These are phyloP conservation scores for Sclerotinia glacialis DNA, from an alignment of 2,329 filamentous ascomycete genomes.

Conservation along the genomic window DNA sequence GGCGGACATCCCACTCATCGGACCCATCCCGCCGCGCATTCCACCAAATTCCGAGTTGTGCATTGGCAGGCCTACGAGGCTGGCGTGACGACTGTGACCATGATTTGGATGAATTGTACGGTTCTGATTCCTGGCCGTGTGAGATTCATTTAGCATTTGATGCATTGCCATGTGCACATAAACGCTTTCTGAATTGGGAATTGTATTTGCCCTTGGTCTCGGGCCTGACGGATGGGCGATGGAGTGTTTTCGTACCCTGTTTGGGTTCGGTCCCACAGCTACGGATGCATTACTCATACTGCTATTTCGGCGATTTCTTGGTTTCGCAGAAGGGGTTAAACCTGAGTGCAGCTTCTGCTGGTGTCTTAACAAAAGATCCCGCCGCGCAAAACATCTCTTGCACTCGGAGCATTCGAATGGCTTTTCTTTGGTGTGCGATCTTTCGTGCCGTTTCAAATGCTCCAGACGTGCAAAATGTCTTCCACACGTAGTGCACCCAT, in stretches of 20 bases:
- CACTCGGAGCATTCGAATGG: constrained; percentile 97
- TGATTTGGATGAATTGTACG: constrained; percentile 2
- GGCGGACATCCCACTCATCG: constrained; percentile 60
- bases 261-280: constrained; percentile 61
- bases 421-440: constrained; percentile 97
- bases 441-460: constrained; percentile 94
- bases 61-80: constrained; percentile 65
- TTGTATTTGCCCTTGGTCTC: constrained; percentile 90
- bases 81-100: constrained; percentile 62
- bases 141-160: constrained; percentile 50
- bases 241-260: constrained; percentile 88
- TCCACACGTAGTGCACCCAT: constrained; percentile 87
- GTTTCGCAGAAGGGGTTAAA: constrained; percentile 80
- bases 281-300: constrained; percentile 64
- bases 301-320: constrained; percentile 86
- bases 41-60: constrained; percentile 61
- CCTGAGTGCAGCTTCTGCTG: constrained; percentile 98
- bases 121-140: constrained; percentile 42
- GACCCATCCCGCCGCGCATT: background rate
- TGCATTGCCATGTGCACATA: constrained; percentile 62
- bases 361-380: constrained; percentile 87
- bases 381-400: constrained; percentile 86
- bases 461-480: constrained; percentile 93
- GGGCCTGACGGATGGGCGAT: constrained; percentile 69
- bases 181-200: constrained; percentile 82